Evolutionary conservation across 108 stramenopile genomes (phyloP), one percentile per base, ranked within the genome.

Genomic region (Skeletonema grethae): DNA sequence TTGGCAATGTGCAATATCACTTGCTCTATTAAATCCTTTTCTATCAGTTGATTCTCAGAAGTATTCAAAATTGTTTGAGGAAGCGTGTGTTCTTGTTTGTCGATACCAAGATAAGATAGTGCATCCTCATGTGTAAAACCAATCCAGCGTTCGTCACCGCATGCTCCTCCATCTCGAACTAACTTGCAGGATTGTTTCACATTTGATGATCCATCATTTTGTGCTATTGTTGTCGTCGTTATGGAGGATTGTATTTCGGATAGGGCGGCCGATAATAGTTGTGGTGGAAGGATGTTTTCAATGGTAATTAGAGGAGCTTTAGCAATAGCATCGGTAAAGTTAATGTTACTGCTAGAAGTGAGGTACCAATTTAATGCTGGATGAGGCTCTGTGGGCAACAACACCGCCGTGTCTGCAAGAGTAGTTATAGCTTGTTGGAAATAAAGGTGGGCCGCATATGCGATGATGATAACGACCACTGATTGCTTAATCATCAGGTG

Each of bases 41-140:
- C 50, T 24, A 53, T 53, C 8, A 24, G 8, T 24, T 22, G 50
- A 7, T 20, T 22, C 18, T 53, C 50, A 4, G 41, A n/a, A n/a
- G 41, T 15, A 43, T 15, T 43, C 41, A 43, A 16, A n/a, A 8
- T 8, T 53, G 6, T 48, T 20, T 7, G 32, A 34, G 4, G 6
- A 7, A 5, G n/a, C 46, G n/a, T 22, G 18, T 24, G 8, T 53
- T 53, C 22, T 22, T 22, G 50, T 9, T 9, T 53, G 22, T 24
- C 22, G 22, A 24, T 5, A 7, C 22, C 20, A 24, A 24, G 20
- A 53, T 53, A 53, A 4, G 22, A 8, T 7, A 53, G 50, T 53
- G 50, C 50, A 53, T 53, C 50, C 50, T 53, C 50, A 53, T 22
- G 22, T 7, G 50, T 53, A 53, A 53, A 53, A 53, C 22, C 50